A percentile compares a stretch with the other conserved stretches of the same genome.
Evolutionary conservation across 805 yeast genomes (phyloP).

Genomic region (Pichia manshurica): DNA sequence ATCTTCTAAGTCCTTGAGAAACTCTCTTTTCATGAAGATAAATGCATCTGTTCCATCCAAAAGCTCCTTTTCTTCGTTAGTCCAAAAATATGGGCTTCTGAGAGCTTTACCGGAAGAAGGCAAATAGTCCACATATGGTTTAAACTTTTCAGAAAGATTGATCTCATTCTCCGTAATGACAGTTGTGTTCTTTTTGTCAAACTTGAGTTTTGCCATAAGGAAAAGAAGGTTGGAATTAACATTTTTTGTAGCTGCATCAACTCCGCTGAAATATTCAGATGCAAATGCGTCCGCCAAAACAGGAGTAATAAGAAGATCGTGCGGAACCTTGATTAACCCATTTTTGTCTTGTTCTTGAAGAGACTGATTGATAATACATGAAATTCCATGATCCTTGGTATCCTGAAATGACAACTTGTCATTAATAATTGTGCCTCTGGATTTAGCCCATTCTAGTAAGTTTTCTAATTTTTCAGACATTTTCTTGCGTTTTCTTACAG

Average conservation of each 20-base stretch:
- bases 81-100: slow-evolving; percentile 68
- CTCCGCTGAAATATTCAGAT: slow-evolving; percentile 9
- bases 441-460: slow-evolving; percentile 25
- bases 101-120: slow-evolving; percentile 38
- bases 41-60: slow-evolving; percentile 68
- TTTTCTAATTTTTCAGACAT: slow-evolving; percentile 1
- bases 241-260: slow-evolving; percentile 3
- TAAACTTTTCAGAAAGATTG: slow-evolving; percentile 25
- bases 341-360: slow-evolving; percentile 7
- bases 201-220: slow-evolving; percentile 38
- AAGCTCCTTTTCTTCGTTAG: slow-evolving; percentile 40
- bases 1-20: slow-evolving; percentile 46
- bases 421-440: slow-evolving; percentile 35
- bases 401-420: slow-evolving; percentile 30
- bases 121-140: slow-evolving; percentile 43
- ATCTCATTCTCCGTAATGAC: slow-evolving; percentile 5
- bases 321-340: slow-evolving; percentile 35
- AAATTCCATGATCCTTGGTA: slow-evolving; percentile 31
- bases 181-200: slow-evolving; percentile 22
- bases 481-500: too few species aligned
- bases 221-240: slow-evolving; percentile 35
- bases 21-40: slow-evolving; percentile 44
- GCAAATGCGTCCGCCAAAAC: slow-evolving; percentile 30
- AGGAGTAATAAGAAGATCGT: slow-evolving; percentile 33
- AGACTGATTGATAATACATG: slow-evolving; percentile 25